A percentile compares a stretch with the other conserved stretches of the same genome.
phyloP scores from a whole-genome alignment of 805 yeast species.

The Teunomyces lycoperdinae region DNA sequence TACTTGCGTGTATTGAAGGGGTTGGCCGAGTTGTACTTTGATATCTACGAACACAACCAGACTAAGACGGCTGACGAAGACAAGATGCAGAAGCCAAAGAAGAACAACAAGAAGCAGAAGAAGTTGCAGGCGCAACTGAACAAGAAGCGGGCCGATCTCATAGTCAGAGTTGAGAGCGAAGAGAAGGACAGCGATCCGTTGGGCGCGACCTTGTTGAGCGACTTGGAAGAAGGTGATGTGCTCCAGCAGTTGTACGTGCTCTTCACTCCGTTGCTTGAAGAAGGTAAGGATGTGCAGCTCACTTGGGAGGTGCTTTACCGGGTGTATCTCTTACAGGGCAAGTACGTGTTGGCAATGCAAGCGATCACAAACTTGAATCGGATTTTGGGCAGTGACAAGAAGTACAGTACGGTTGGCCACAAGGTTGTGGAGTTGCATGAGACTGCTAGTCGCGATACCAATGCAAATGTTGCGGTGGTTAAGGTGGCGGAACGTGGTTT shows the following conservation, averaged over 20 bases:
- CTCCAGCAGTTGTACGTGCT: constrained; percentile 43
- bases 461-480: constrained; percentile 45
- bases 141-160: constrained; percentile 55
- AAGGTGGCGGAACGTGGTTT: constrained; percentile 41
- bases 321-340: constrained; percentile 39
- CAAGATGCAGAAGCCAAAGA: constrained; percentile 15
- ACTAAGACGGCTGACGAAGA: constrained; percentile 18
- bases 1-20: constrained; percentile 71
- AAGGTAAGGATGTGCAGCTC: constrained; percentile 37
- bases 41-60: constrained; percentile 27
- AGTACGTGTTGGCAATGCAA: constrained; percentile 46
- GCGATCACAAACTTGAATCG: constrained; percentile 43
- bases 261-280: constrained; percentile 40
- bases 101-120: constrained; percentile 46
- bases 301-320: constrained; percentile 45
- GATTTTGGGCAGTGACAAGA: constrained; percentile 18
- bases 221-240: constrained; percentile 33
- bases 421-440: constrained; percentile 32
- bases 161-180: constrained; percentile 42
- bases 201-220: constrained; percentile 45
- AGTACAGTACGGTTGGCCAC: constrained; percentile 21
- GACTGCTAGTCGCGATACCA: constrained; percentile 30
- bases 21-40: constrained; percentile 55
- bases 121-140: constrained; percentile 49
- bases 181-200: constrained; percentile 58